Percentiles rank a stretch among this genome's conserved stretches.
phyloP scores from a whole-genome alignment of 108 stramenopile species.

The Discostella pseudostelligera region DNA sequence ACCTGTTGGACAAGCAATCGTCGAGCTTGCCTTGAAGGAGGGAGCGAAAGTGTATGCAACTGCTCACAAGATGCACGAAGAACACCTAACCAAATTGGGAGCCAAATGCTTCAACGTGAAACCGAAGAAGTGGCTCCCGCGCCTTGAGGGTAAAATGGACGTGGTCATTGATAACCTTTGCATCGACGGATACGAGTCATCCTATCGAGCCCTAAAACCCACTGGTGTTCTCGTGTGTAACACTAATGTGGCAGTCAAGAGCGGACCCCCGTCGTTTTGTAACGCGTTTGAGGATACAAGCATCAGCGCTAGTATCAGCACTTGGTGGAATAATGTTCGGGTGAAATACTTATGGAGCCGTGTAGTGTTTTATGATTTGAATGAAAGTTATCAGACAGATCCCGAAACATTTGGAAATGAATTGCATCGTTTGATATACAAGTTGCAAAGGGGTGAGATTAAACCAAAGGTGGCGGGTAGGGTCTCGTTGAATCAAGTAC shows the following conservation, averaged over 20 bases:
- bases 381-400: conserved; percentile 47
- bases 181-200: conserved; percentile 47
- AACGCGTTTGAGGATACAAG: conserved; percentile 32
- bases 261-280: conserved; percentile 7
- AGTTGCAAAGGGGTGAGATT: conserved; percentile 54
- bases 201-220: conserved; percentile 39
- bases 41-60: conserved; percentile 60
- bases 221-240: conserved; percentile 52
- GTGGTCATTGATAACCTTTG: conserved; percentile 59
- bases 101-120: conserved; percentile 49
- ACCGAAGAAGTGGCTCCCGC: conserved; percentile 53
- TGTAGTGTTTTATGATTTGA: conserved; percentile 46
- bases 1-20: conserved; percentile 56
- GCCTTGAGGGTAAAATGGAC: conserved; percentile 61
- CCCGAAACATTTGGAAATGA: conserved; percentile 51
- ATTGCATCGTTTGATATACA: conserved; percentile 48
- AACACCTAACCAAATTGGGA: conserved; percentile 35
- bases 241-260: conserved; percentile 5
- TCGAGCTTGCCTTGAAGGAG: conserved; percentile 55
- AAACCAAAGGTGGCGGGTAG: conserved; percentile 63
- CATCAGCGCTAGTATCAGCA: conserved; percentile 35
- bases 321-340: conserved; percentile 44
- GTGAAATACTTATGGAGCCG: conserved; percentile 40
- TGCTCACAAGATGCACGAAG: conserved; percentile 53
- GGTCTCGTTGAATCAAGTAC: conserved; percentile 58